Evolutionary conservation across 2,329 filamentous ascomycete genomes (phyloP).

Genomic region (Pseudocercospora musae): DNA sequence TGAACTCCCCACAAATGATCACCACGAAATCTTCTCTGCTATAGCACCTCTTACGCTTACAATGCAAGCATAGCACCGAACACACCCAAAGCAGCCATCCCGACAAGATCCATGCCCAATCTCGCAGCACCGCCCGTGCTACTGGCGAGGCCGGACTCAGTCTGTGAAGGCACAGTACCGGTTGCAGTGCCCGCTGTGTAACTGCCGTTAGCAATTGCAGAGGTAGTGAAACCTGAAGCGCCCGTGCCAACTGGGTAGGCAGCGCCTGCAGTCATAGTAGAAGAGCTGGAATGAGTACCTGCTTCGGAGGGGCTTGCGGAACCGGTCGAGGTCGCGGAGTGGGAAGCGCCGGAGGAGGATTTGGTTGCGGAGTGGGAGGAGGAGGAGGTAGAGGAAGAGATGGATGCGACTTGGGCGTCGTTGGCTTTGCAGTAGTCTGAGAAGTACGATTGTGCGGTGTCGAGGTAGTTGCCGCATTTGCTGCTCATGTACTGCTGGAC

Average conservation of each 20-base stretch:
- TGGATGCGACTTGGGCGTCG: conserved; percentile 28
- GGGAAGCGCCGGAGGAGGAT: conserved; percentile 16
- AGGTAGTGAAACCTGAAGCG: conserved; percentile 6
- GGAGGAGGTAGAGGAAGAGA: conserved; percentile 11
- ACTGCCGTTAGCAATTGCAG: conserved; percentile 15
- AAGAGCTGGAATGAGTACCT: conserved; percentile 6
- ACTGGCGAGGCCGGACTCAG: conserved; percentile 7
- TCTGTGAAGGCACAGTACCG: conserved; percentile 7
- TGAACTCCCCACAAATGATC: not conserved
- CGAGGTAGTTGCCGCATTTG: conserved; percentile 31
- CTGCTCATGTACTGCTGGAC: conserved; percentile 29
- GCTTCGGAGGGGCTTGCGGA: conserved; percentile 7
- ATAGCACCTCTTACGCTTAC: not conserved
- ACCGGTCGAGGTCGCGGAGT: conserved; percentile 15
- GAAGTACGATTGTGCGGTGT: conserved; percentile 33
- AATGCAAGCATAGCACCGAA: conserved; percentile 29
- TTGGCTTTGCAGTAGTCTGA: conserved; percentile 32
- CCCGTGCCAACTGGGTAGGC: conserved; percentile 9
- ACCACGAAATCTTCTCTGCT: not conserved
- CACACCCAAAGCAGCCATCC: conserved; percentile 25
- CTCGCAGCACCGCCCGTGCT: conserved; percentile 23
- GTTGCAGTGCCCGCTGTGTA: conserved; percentile 10
- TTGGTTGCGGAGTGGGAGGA: conserved; percentile 12
- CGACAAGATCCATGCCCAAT: conserved; percentile 27
- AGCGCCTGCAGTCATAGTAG: conserved; percentile 5